Percentiles rank a stretch among this genome's conserved stretches.
Conservation (phyloP, 2,329 filamentous ascomycete species). For the Huntiella abstrusa region DNA sequence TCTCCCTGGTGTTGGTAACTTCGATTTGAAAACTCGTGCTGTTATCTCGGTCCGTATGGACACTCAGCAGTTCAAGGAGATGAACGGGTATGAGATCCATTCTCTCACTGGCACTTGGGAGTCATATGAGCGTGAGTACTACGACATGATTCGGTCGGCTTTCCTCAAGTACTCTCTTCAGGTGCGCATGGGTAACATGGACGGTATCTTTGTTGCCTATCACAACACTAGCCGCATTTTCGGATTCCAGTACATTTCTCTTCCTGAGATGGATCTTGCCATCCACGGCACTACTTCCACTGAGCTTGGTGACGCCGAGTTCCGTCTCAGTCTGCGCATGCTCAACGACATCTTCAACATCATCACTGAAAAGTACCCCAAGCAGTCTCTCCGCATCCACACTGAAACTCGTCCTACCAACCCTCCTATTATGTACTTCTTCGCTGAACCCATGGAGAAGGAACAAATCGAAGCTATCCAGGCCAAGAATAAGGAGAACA, state of each 20-base stretch:
- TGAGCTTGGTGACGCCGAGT: conserved; percentile 61
- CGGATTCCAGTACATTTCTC: conserved; percentile 83
- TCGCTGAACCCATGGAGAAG: conserved; percentile 65
- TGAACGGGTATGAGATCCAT: conserved; percentile 74
- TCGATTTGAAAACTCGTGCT: conserved; percentile 88
- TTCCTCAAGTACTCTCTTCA: conserved; percentile 95
- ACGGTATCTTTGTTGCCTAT: conserved; percentile 91
- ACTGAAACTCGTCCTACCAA: conserved; percentile 52
- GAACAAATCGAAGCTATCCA: conserved; percentile 60
- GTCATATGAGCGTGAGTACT: conserved; percentile 90
- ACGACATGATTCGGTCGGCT: conserved; percentile 85
- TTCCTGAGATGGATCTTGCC: conserved; percentile 74
- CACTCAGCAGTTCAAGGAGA: conserved; percentile 47
- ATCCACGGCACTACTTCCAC: conserved; percentile 60
- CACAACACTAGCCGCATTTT: conserved; percentile 94
- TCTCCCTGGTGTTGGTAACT: conserved; percentile 79
- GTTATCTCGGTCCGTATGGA: conserved; percentile 89
- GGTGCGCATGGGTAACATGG: conserved; percentile 94
- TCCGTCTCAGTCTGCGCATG: conserved; percentile 59
- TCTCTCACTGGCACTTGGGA: conserved; percentile 59
- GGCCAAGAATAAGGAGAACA: conserved; percentile 39
- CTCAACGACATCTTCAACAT: conserved; percentile 63
- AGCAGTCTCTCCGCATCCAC: conserved; percentile 57
- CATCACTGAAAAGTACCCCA: conserved; percentile 56
- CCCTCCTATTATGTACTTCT: conserved; percentile 64